Conservation (phyloP, 495 filamentous ascomycete species). For the Xylaria longipes region DNA sequence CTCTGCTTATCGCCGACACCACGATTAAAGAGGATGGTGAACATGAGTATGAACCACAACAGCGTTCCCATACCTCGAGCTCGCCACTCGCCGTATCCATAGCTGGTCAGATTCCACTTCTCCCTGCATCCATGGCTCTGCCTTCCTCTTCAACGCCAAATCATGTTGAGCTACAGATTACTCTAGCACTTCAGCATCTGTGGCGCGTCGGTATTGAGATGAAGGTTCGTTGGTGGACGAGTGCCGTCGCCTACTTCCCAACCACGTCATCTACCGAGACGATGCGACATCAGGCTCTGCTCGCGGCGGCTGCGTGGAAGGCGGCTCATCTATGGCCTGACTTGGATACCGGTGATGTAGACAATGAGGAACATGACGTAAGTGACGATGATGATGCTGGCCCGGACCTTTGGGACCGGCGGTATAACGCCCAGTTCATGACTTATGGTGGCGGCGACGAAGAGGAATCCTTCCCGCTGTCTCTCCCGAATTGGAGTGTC, state of each 20-base stretch:
- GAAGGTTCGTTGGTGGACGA: constrained; percentile 74
- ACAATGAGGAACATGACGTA: constrained; percentile 39
- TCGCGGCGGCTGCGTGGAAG: constrained; percentile 44
- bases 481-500: constrained; percentile 45
- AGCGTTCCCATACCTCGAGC: not conserved
- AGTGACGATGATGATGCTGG: constrained; percentile 51
- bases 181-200: constrained; percentile 83
- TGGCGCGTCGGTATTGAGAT: constrained; percentile 80
- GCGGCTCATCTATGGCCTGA: constrained; percentile 40
- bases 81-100: constrained; percentile 51
- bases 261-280: constrained; percentile 29
- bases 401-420: constrained; percentile 77
- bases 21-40: constrained; percentile 4
- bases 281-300: constrained; percentile 30
- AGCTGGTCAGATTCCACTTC: constrained; percentile 90
- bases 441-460: constrained; percentile 33
- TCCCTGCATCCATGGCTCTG: constrained; percentile 80
- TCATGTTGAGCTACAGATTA: constrained; percentile 39
- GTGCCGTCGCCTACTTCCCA: constrained; percentile 74
- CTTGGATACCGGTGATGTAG: constrained; percentile 7
- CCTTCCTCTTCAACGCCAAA: constrained; percentile 31
- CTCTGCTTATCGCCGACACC: constrained; percentile 11
- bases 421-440: constrained; percentile 55
- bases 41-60: constrained; percentile 1
- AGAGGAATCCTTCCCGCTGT: constrained; percentile 25